Evolutionary conservation across 768 basidiomycete species (phyloP), one percentile per base, ranked within the genome.

Genomic region (Xerocomus brunneocitrinus): DNA sequence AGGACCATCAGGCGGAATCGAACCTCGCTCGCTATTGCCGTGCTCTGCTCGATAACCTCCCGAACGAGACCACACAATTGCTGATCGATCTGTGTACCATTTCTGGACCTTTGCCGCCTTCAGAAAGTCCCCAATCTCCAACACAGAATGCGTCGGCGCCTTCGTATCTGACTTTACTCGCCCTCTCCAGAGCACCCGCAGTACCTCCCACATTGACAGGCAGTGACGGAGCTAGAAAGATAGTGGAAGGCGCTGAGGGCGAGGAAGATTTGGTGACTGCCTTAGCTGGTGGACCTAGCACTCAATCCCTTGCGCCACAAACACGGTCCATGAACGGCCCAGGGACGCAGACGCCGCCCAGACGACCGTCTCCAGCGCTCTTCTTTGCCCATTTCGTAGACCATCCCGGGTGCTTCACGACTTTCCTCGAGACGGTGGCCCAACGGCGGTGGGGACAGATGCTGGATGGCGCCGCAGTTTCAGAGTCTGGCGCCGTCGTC

Each of bases 351-450:
- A 67, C 71, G 4, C 73, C 72, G 0, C 64, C 75, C 8, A 81
- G 82, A 62, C 74, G 79, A 0, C 87, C 92, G 0, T 93, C 92
- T 0, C 93, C 95, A 0, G 75, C 85, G 4, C 74, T 88, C 31
- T 98, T 92, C 68, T 98, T 98, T 63, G 86, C 93, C 0, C 92
- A 97, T 66, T 98, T 97, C 58, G 85, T 97, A 35, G 91, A 95
- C 63, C 91, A 95, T 60, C 82, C 87, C 53, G 76, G 76, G 3
- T 82, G 90, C 52, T 95, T 99, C 58, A 78, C 91, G 38, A 75
- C 80, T 1, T 98, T 98, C 68, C 79, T 99, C 8, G 95, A 98
- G 71, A 84, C 84, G 6, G 88, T 98, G 30, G 90, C 92, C 2
- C 62, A 72, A 38, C 77, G 82, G 25, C 76, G 92, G 8, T 98